Evolutionary conservation across 306 rosid species (phyloP), one percentile per base, ranked within the genome.

Genomic region (Medicago lupulina): DNA sequence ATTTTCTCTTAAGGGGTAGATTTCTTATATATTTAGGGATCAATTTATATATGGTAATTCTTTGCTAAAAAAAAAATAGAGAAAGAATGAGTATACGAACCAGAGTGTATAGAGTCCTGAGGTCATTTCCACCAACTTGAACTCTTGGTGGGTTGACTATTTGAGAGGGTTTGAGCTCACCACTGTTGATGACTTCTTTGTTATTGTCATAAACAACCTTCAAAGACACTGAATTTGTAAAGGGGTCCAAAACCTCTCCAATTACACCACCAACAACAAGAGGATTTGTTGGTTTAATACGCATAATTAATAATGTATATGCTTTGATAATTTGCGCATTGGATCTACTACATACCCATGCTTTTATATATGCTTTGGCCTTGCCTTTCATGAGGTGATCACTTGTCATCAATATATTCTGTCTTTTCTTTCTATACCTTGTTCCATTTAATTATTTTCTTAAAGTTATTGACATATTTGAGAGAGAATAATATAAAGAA

Each of bases 91-190:
- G 4, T 50, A 50, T 4, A 75, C 81, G 49, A 76, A 75, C 84
- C 76, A 84, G 71, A 62, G 85, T 51, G 84, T 76, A 84, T 8
- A 67, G 55, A 61, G 70, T 80, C 10, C 77, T 72, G 46, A 76
- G 5, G 46, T 80, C 84, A 72, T 84, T 62, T 13, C 80, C 87
- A 53, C 82, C 87, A 76, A 84, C 3, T 1, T 61, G 55, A 76
- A 84, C 87, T 74, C 84, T 76, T 11, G 87, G 87, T 7, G 19
- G 80, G 43, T 67, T 72, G 1, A 60, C 6, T 4, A 80, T 40
- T 43, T 72, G 87, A 17, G 87, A 80, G 4, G 87, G 87, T 53
- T 51, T 83, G 65, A 83, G 68, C 9, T 80, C 82, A 44, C 63
- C 57, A 38, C 84, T 46, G 8, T 76, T 83, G 63, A 60, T 11